Percentiles rank a stretch among this genome's conserved stretches.
These are phyloP conservation scores for Saccharomycopsis hybrid DNA, from an alignment of 1,139 yeast genomes.

Conservation along the genomic window DNA sequence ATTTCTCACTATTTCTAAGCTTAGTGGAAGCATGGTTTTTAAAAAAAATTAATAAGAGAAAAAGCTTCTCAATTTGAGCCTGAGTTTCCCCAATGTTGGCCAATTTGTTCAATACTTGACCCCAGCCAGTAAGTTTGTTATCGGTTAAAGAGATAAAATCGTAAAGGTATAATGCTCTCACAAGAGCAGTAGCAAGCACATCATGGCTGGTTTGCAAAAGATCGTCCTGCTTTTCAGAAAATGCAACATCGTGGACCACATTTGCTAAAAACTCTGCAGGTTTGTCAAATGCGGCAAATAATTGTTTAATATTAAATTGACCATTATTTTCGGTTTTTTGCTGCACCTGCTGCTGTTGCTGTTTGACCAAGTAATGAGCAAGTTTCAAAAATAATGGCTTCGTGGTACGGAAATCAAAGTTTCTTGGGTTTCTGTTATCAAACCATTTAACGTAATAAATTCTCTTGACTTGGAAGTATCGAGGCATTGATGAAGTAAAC, in stretches of 20 bases:
- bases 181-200: slow-evolving; percentile 51
- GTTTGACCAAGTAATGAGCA: slow-evolving; percentile 5
- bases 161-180: slow-evolving; percentile 51
- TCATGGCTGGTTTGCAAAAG: slow-evolving; percentile 42
- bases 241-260: slow-evolving; percentile 1
- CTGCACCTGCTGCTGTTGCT: background rate
- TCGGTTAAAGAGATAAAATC: slow-evolving; percentile 42
- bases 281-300: no score
- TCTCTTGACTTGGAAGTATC: slow-evolving; percentile 79
- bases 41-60: slow-evolving; percentile 43
- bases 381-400: slow-evolving; percentile 30
- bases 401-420: slow-evolving; percentile 13
- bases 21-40: slow-evolving; percentile 35
- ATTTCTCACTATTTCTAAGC: slow-evolving; percentile 28
- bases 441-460: slow-evolving; percentile 57
- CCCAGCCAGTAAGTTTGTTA: slow-evolving; percentile 46
- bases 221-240: slow-evolving; percentile 22
- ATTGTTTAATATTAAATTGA: background rate
- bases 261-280: background rate
- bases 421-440: slow-evolving; percentile 30
- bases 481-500: slow-evolving; percentile 65
- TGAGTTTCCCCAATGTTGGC: slow-evolving; percentile 30
- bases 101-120: slow-evolving; percentile 40
- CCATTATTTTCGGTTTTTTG: background rate
- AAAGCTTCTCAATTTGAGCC: slow-evolving; percentile 32